Conservation (phyloP, 345 rosid genomes). For the thale cress (Arabidopsis thaliana) region DNA sequence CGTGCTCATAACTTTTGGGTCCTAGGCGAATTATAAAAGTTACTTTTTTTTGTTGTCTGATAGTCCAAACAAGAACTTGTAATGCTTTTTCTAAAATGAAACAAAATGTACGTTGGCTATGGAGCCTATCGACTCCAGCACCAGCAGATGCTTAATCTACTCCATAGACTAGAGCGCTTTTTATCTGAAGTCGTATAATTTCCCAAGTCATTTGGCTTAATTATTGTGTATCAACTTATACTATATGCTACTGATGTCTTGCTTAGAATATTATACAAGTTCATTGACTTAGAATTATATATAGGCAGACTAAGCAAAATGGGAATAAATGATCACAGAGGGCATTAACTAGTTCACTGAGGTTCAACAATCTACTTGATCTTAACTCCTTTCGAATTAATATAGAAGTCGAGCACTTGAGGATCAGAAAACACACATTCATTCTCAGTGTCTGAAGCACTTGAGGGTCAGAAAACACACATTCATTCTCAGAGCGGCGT, state of each 20-base stretch:
- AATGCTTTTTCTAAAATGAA: neutral
- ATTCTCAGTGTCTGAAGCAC: too few species aligned
- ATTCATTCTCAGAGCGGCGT: too few species aligned
- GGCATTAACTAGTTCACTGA: too few species aligned
- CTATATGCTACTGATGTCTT: neutral
- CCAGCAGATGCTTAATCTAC: neutral
- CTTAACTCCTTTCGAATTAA: too few species aligned
- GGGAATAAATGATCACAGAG: too few species aligned
- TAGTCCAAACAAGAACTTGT: neutral
- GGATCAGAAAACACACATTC: too few species aligned
- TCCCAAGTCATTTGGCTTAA: neutral
- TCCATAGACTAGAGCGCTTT: neutral
- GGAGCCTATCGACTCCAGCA: neutral
- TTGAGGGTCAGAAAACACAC: too few species aligned
- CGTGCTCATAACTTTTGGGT: conserved; percentile 7
- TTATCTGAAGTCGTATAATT: neutral
- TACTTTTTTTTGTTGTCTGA: neutral
- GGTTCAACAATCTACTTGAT: too few species aligned
- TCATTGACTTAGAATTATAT: neutral
- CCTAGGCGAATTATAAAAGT: neutral
- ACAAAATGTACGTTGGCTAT: neutral
- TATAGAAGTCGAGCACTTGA: too few species aligned
- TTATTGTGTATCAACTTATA: neutral
- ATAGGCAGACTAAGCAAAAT: too few species aligned
- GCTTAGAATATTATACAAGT: neutral